phyloP scores from a whole-genome alignment of 257 asterid genomes.

The Solanum sitiens region DNA sequence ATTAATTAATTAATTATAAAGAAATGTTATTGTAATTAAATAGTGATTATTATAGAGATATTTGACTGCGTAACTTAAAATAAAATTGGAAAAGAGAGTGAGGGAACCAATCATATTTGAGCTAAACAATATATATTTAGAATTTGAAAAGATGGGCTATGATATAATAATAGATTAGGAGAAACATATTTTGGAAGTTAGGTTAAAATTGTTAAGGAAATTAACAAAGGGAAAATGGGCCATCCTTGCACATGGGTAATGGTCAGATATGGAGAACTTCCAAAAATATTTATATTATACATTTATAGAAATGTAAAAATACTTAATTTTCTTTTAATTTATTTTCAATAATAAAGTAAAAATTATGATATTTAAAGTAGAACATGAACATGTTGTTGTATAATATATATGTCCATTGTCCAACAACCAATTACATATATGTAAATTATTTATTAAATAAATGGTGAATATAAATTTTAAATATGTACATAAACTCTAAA shows the following conservation, averaged over 20 bases:
- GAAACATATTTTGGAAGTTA: slow-evolving; percentile 3
- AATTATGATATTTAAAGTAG: not conserved
- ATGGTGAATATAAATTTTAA: not conserved
- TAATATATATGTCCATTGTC: not conserved
- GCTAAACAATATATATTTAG: not conserved
- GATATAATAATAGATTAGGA: not conserved
- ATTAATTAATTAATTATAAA: not conserved
- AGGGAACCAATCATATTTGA: not conserved
- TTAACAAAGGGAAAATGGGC: slow-evolving; percentile 11
- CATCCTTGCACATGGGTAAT: slow-evolving; percentile 37
- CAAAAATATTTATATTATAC: not conserved
- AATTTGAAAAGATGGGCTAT: not conserved
- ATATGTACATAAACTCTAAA: not conserved
- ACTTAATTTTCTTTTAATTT: not conserved
- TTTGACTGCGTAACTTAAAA: not conserved
- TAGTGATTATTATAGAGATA: not conserved
- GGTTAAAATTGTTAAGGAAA: not conserved
- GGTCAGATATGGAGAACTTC: slow-evolving; percentile 19
- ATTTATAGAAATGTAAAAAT: not conserved
- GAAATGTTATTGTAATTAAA: not conserved
- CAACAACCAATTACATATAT: slow-evolving; percentile 12
- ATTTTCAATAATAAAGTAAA: not conserved
- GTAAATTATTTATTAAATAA: not conserved
- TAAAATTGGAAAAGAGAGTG: not conserved
- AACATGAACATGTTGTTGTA: slow-evolving; percentile 28